These are phyloP conservation scores for Dillenia turbinata DNA, from an alignment of 164 flowering plant species.

Conservation along the genomic window DNA sequence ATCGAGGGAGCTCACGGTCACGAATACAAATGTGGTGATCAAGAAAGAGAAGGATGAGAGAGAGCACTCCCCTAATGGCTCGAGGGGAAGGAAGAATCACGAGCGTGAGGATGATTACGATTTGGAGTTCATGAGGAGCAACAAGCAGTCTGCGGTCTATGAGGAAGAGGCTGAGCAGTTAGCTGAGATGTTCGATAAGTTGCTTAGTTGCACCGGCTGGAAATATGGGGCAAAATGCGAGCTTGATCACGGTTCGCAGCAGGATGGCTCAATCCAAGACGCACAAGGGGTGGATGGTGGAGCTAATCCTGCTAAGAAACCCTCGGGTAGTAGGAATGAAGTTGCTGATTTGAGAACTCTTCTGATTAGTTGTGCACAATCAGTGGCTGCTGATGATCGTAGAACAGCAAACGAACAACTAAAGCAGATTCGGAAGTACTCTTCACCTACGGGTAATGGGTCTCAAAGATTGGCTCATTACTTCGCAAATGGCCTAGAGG, in stretches of 20 bases:
- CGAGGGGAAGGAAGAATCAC: slow-evolving; percentile 38
- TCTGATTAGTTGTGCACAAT: slow-evolving; percentile 38
- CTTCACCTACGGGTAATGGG: slow-evolving; percentile 24
- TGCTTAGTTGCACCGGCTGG: slow-evolving; percentile 10
- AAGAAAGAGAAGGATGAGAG: slow-evolving; percentile 21
- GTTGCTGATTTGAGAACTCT: slow-evolving; percentile 50
- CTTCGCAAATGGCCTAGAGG: slow-evolving; percentile 27
- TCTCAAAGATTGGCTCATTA: slow-evolving; percentile 23
- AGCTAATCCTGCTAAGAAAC: slow-evolving; percentile 29
- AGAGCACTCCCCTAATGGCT: slow-evolving; percentile 15
- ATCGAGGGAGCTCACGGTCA: slow-evolving; percentile 5
- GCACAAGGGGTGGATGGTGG: slow-evolving; percentile 15
- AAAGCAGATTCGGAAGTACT: slow-evolving; percentile 21
- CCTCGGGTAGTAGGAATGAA: slow-evolving; percentile 12
- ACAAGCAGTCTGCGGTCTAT: slow-evolving; percentile 39
- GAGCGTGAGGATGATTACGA: slow-evolving; percentile 25
- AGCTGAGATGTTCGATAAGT: slow-evolving; percentile 33
- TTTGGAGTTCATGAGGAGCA: slow-evolving; percentile 34
- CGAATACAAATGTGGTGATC: slow-evolving; percentile 2
- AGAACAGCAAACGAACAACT: slow-evolving; percentile 20
- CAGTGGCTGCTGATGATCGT: slow-evolving; percentile 23
- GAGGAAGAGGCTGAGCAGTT: slow-evolving; percentile 29
- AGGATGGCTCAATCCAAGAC: slow-evolving; percentile 8
- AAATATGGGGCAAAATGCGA: neutral
- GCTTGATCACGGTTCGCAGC: slow-evolving; percentile 3